Conservation (phyloP, 2,329 filamentous ascomycete species). For the Neopestalotiopsis sp. region DNA sequence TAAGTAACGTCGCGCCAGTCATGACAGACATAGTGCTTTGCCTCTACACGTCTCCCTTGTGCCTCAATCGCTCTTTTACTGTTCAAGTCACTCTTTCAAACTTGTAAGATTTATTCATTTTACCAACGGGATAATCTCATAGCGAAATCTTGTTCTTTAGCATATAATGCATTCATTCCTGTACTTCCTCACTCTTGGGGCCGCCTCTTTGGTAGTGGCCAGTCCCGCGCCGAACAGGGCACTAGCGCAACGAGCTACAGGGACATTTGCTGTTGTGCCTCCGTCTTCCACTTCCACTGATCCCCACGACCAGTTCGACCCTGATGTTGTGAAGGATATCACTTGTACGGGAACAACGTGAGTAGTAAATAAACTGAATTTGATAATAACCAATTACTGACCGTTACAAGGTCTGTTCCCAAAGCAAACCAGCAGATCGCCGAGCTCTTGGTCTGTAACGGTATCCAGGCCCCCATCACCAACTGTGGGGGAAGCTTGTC, state of each 20-base stretch:
- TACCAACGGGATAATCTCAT: not conserved
- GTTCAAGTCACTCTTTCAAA: no score
- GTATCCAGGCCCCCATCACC: not conserved
- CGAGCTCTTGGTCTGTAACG: not conserved
- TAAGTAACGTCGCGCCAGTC: no score
- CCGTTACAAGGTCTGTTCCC: not conserved
- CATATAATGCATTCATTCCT: not conserved
- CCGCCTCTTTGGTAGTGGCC: not conserved
- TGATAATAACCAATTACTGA: not conserved
- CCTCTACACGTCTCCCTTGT: no score
- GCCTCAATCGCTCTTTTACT: no score
- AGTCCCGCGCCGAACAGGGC: not conserved
- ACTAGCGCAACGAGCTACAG: not conserved
- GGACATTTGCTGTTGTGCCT: not conserved
- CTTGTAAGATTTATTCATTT: not conserved
- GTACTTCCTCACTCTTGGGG: not conserved
- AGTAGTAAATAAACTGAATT: not conserved
- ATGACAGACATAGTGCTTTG: no score
- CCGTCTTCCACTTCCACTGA: not conserved
- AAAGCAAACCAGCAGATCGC: not conserved
- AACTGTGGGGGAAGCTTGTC: not conserved
- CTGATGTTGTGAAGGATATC: not conserved
- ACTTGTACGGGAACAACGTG: not conserved
- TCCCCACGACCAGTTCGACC: not conserved
- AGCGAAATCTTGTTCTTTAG: not conserved